Evolutionary conservation across 1,139 yeast species (phyloP).

Genomic region (Blastobotrys apis): DNA sequence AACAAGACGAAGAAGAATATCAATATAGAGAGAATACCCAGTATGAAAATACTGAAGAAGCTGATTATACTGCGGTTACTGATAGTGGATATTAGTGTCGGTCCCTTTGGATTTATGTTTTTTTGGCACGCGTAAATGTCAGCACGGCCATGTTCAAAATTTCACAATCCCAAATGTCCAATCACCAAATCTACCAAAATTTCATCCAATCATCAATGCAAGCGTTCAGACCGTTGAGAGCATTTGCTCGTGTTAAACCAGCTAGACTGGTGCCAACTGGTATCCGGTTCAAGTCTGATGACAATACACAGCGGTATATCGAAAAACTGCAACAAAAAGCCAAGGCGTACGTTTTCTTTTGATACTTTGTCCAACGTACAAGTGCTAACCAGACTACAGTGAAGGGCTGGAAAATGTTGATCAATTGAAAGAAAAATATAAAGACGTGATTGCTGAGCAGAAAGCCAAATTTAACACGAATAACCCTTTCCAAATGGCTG

Average conservation of each 20-base stretch:
- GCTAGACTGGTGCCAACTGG: no score
- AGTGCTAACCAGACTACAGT: slow-evolving; percentile 10
- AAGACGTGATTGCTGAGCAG: slow-evolving; percentile 54
- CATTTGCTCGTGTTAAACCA: not conserved
- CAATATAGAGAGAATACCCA: no score
- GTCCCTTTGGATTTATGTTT: not conserved
- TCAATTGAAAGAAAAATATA: slow-evolving; percentile 59
- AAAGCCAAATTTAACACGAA: slow-evolving; percentile 55
- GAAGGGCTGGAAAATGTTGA: slow-evolving; percentile 49
- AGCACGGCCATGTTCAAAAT: no score
- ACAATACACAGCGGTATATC: not conserved
- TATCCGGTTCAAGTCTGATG: not conserved
- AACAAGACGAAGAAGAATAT: slow-evolving; percentile 22
- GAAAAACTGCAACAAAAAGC: slow-evolving; percentile 6
- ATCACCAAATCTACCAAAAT: no score
- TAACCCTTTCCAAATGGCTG: slow-evolving; percentile 66
- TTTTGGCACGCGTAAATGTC: no score
- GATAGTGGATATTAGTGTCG: not conserved
- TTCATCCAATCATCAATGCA: no score
- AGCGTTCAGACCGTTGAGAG: no score
- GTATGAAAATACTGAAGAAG: not conserved
- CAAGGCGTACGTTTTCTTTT: slow-evolving; percentile 1
- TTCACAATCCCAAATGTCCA: not conserved
- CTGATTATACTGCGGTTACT: not conserved
- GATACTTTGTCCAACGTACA: not conserved